These are phyloP conservation scores for Alectoria sarmentosa DNA, from an alignment of 495 filamentous ascomycete species.

Conservation along the genomic window DNA sequence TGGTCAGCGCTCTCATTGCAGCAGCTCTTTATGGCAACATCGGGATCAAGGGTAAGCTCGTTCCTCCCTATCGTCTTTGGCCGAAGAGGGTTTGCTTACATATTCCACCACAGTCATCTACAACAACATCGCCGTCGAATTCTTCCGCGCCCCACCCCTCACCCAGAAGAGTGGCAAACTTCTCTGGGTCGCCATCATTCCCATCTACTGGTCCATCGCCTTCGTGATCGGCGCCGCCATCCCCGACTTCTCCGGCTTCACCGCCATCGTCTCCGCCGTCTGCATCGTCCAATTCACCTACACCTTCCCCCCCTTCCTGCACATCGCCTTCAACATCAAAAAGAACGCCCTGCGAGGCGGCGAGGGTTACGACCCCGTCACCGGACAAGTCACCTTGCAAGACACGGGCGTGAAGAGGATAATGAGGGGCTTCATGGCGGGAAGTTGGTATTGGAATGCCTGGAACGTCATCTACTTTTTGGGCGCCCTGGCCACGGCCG, in stretches of 20 bases:
- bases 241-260: constrained; percentile 42
- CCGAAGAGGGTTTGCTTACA: neutral
- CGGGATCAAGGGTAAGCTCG: constrained; percentile 30
- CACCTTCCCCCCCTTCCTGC: constrained; percentile 42
- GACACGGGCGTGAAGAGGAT: constrained; percentile 33
- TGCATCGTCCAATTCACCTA: constrained; percentile 46
- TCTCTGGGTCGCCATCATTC: constrained; percentile 45
- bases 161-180: constrained; percentile 43
- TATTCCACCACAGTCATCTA: constrained; percentile 49
- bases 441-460: constrained; percentile 29
- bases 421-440: constrained; percentile 36
- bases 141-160: constrained; percentile 46
- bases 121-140: constrained; percentile 50
- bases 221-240: constrained; percentile 48
- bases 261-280: constrained; percentile 39
- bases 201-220: constrained; percentile 50
- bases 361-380: constrained; percentile 42
- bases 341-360: constrained; percentile 36
- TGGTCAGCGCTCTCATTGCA: constrained; percentile 49
- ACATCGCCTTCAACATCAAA: constrained; percentile 40
- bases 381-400: constrained; percentile 31
- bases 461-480: constrained; percentile 37
- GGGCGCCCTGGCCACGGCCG: constrained; percentile 33
- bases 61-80: neutral
- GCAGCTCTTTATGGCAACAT: constrained; percentile 58